A percentile compares a stretch with the other conserved stretches of the same genome.
These are phyloP conservation scores for Mycena galopus DNA, from an alignment of 768 basidiomycete genomes.

Conservation along the genomic window DNA sequence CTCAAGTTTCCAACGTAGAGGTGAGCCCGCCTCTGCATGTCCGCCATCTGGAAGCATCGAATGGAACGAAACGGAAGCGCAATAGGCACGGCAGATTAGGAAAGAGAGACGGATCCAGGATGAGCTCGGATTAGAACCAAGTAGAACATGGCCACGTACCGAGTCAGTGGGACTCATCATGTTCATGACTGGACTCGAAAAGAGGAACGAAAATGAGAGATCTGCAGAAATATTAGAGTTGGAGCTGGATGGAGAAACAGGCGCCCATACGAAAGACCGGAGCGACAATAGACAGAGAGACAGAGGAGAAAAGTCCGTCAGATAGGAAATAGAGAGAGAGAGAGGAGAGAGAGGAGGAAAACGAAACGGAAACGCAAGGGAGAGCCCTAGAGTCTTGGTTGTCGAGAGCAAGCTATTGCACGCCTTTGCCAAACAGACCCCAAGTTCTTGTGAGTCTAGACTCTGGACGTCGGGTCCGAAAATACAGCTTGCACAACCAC, in stretches of 20 bases:
- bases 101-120: conserved; percentile 41
- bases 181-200: conserved; percentile 74
- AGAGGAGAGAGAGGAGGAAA: conserved; percentile 57
- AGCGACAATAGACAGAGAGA: conserved; percentile 57
- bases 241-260: conserved; percentile 39
- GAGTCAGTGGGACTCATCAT: conserved; percentile 83
- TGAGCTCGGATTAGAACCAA: conserved; percentile 45
- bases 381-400: conserved; percentile 43
- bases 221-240: conserved; percentile 44
- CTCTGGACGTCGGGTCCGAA: too few relatives aligned
- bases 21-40: conserved; percentile 87
- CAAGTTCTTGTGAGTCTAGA: too few relatives aligned
- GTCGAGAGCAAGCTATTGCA: conserved; percentile 27
- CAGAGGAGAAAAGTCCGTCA: conserved; percentile 52
- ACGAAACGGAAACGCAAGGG: conserved; percentile 57
- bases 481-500: neutral
- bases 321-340: conserved; percentile 45
- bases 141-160: conserved; percentile 61
- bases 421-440: too few relatives aligned
- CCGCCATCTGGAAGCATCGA: conserved; percentile 41
- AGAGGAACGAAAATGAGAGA: conserved; percentile 66
- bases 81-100: conserved; percentile 31
- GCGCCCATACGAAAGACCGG: conserved; percentile 64
- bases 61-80: conserved; percentile 28
- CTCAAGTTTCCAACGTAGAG: conserved; percentile 99